Evolutionary conservation across 192 early-diverging fungal species (phyloP), one percentile per base, ranked within the genome.

Genomic region (Backusella psychrophila): DNA sequence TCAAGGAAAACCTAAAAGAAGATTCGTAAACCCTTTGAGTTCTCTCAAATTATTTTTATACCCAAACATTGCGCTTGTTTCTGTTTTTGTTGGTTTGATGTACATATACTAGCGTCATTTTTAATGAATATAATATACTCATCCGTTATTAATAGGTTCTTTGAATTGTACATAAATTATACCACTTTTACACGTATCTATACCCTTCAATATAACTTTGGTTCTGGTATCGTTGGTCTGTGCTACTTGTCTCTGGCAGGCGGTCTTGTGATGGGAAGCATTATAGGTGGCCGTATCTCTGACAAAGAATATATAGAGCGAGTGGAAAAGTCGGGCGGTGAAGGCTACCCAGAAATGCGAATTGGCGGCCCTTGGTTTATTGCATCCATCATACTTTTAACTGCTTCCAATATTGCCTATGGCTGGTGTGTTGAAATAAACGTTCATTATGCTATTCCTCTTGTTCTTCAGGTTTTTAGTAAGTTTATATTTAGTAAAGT

Each of bases 361-460:
- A 41, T 83, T 21, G 72, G 78, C 11, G 76, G 78, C 8, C 9
- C 46, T 11, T 14, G 70, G 17, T 71, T 81, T 39, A 66, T 49
- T 42, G n/a, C 26, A 26, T 71, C 70, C 7, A 68, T 81, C 35
- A n/a, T 36, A 19, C 15, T 79, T 53, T 52, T 75, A 31, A 2
- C 63, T 12, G 12, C 19, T 31, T 31, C 78, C 14, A 75, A 72
- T 39, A 49, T 66, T 12, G 75, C 73, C 14, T 81, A 80, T 75
- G 82, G 82, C 1, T 83, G 82, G 82, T 71, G 70, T 46, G 31
- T 83, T 15, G 44, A 78, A 63, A 66, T 78, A 38, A 78, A 83
- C 34, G 69, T 77, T 26, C 78, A 80, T 71, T 80, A 63, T 65
- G 82, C 78, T 14, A 77, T 67, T 71, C 72, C 63, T 1, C 63